Conservation (phyloP, 139 green algal genomes). For the Chlorella sp. region DNA sequence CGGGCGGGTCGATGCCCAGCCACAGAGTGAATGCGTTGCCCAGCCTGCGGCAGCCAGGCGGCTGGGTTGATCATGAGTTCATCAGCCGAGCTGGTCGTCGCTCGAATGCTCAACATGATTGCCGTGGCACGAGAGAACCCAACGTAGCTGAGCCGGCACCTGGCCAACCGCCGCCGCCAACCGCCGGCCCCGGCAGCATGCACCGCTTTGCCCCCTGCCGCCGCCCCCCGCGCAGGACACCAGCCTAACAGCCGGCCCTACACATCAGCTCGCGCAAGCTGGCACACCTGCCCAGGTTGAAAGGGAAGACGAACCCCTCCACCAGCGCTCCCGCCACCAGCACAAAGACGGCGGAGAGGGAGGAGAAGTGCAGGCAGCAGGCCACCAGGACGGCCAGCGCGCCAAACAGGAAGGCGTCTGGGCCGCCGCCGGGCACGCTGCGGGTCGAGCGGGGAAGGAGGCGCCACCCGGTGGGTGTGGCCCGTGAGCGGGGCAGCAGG, state of each 20-base stretch:
- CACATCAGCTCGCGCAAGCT: slow-evolving; percentile 36
- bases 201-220: background rate
- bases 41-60: slow-evolving; percentile 13
- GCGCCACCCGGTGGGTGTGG: background rate
- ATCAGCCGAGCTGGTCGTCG: no score
- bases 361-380: slow-evolving; percentile 38
- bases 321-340: slow-evolving; percentile 38
- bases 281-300: slow-evolving; percentile 45
- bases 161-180: no score
- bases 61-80: background rate
- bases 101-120: no score
- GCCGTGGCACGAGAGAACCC: no score
- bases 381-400: slow-evolving; percentile 40
- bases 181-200: no score
- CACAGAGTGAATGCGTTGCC: slow-evolving; percentile 38
- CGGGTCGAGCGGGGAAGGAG: background rate
- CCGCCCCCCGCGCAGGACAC: background rate
- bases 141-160: no score
- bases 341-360: slow-evolving; percentile 44
- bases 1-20: slow-evolving; percentile 62
- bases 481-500: background rate
- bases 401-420: slow-evolving; percentile 47
- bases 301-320: slow-evolving; percentile 39
- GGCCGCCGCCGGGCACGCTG: slow-evolving; percentile 10
- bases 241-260: background rate